phyloP scores from a whole-genome alignment of 1,284 basidiomycete genomes.

The Naganishia liquefaciens region DNA sequence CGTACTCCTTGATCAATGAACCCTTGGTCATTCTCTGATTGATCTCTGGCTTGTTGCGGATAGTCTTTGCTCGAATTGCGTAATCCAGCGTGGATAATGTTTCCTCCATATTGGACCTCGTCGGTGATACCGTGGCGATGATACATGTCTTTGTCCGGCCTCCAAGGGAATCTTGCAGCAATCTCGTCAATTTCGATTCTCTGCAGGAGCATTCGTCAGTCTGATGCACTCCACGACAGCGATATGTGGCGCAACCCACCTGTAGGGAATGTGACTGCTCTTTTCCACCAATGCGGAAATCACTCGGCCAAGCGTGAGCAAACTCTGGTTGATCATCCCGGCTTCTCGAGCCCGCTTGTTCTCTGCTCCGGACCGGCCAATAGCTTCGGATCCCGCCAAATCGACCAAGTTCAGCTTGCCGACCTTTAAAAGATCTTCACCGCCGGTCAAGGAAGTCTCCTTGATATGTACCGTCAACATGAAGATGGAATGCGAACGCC shows the following conservation, averaged over 20 bases:
- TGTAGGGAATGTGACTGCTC: constrained; percentile 88
- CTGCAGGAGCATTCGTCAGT: constrained; percentile 34
- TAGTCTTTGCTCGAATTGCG: constrained; percentile 91
- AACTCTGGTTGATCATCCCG: constrained; percentile 98
- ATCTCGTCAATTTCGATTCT: constrained; percentile 84
- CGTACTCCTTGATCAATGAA: constrained; percentile 89
- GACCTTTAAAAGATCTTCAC: constrained; percentile 67
- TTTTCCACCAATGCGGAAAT: constrained; percentile 96
- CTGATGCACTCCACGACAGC: neutral
- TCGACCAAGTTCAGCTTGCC: constrained; percentile 32
- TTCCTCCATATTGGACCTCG: constrained; percentile 90
- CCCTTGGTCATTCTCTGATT: constrained; percentile 94
- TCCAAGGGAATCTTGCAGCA: constrained; percentile 98
- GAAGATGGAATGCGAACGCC: constrained; percentile 98
- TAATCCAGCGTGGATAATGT: constrained; percentile 98
- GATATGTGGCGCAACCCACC: constrained; percentile 57
- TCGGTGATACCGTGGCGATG: constrained; percentile 91
- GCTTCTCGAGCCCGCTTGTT: constrained; percentile 94
- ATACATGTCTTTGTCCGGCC: constrained; percentile 98
- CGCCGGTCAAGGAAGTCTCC: constrained; percentile 62
- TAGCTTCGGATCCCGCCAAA: constrained; percentile 95
- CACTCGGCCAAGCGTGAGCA: constrained; percentile 92
- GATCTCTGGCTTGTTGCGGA: constrained; percentile 91
- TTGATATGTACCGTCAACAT: constrained; percentile 92
- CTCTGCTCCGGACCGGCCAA: constrained; percentile 92